A percentile compares a stretch with the other conserved stretches of the same genome.
Conservation (phyloP, 371 early-diverging fungal species). For the Mucor saturninus region DNA sequence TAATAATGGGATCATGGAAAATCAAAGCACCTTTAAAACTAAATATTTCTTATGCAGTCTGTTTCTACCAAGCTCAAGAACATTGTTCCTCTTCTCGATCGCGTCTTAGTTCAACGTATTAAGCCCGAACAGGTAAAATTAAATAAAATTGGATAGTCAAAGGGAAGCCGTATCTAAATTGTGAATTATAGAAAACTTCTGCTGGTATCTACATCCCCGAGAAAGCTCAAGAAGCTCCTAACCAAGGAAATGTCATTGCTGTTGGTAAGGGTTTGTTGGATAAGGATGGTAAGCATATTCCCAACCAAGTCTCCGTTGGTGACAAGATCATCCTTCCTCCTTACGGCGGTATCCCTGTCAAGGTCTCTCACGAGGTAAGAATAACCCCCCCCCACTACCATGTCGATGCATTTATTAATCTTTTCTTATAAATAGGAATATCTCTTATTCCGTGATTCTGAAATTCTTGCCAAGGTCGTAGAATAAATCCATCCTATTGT, state of each 20-base stretch:
- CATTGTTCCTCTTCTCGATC: conserved; percentile 85
- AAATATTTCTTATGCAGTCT: conserved; percentile 25
- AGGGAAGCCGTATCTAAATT: neutral
- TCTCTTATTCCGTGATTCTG: conserved; percentile 85
- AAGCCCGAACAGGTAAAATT: conserved; percentile 88
- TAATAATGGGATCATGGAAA: too few relatives aligned
- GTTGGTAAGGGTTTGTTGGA: conserved; percentile 91
- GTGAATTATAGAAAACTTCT: conserved; percentile 79
- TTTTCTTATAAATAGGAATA: conserved; percentile 56
- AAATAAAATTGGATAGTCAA: neutral
- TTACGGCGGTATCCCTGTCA: conserved; percentile 93
- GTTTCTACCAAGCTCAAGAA: conserved; percentile 57
- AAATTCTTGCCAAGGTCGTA: conserved; percentile 92
- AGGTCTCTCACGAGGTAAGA: conserved; percentile 81
- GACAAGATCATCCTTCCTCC: conserved; percentile 95
- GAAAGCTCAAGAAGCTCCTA: conserved; percentile 95
- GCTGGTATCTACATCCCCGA: conserved; percentile 97
- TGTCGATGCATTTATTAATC: neutral
- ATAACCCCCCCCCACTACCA: neutral
- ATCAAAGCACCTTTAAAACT: too few relatives aligned
- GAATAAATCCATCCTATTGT: conserved; percentile 21
- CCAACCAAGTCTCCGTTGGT: conserved; percentile 85
- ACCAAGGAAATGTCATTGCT: conserved; percentile 93
- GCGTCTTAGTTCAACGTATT: conserved; percentile 95
- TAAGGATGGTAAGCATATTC: conserved; percentile 85